phyloP scores from a whole-genome alignment of 441 rosid genomes.

The Metrosideros polymorpha region DNA sequence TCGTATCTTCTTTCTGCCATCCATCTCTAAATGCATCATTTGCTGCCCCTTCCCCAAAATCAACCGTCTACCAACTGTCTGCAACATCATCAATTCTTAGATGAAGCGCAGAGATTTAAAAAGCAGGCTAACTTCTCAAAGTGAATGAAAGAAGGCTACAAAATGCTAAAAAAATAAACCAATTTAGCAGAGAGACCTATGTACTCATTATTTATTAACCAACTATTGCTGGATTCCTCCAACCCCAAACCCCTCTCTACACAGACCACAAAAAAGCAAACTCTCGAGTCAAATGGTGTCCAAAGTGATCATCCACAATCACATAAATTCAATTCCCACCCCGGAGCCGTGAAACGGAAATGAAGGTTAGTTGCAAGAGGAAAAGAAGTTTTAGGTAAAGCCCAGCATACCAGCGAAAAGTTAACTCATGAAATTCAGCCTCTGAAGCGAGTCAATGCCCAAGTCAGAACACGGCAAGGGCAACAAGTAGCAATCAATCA shows the following conservation, averaged over 20 bases:
- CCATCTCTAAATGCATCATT: conserved; percentile 21
- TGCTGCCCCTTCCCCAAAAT: conserved; percentile 47
- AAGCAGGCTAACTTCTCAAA: neutral
- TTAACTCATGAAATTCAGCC: neutral
- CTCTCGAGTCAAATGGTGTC: neutral
- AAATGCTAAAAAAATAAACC: neutral
- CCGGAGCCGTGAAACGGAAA: neutral
- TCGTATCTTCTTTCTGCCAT: conserved; percentile 47
- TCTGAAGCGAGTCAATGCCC: neutral
- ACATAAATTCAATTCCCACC: neutral
- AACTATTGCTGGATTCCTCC: neutral
- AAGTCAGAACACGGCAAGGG: neutral
- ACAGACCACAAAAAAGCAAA: neutral
- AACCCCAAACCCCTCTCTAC: neutral
- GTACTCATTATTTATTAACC: neutral
- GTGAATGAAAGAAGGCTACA: neutral
- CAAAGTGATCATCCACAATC: neutral
- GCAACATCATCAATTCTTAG: conserved; percentile 13
- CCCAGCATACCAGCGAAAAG: neutral
- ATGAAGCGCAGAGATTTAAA: neutral
- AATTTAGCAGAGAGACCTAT: neutral
- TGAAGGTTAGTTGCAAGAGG: neutral
- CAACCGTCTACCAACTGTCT: conserved; percentile 56
- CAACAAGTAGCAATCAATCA: neutral
- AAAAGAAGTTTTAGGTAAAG: neutral